Evolutionary conservation across 331 rosid species (phyloP), one percentile per base, ranked within the genome.

Genomic region (Ulmus americana): DNA sequence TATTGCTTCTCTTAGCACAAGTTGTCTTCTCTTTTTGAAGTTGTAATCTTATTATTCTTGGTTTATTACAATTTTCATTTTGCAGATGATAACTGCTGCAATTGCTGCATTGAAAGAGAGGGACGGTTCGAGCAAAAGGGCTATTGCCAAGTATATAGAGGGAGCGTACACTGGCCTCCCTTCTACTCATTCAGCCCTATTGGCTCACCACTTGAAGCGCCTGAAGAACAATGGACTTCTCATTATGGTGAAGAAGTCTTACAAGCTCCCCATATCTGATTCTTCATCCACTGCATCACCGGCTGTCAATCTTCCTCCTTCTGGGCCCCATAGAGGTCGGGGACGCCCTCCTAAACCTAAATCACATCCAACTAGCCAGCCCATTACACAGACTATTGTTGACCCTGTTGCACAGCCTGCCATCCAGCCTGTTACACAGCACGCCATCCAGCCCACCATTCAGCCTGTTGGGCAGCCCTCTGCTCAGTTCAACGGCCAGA

Each of bases 121-220:
- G 4, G 52, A 85, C 8, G 97, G 97, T 45, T 90, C 97, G 4
- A 90, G 95, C 83, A 85, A 76, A 75, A 83, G 80, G 8, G 95
- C 97, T 1, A 90, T 90, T 50, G 79, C 74, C 0, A 90, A 87
- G 76, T 90, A 85, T 79, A 85, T 90, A 67, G 95, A 90, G 76
- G 80, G 77, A 55, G 74, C 56, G 11, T 85, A 85, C 79, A 39
- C 57, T 41, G 83, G 74, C 10, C 90, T 90, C 1, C 94, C 94
- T 4, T 48, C 86, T 0, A 77, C 75, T 68, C 92, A 83, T 82
- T 14, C 81, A 0, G 7, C 78, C 58, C 49, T 90, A 80, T 77
- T 90, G 81, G 83, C 88, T 78, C 85, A 87, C 59, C 84, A 87
- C 55, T 84, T 90, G 53, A 86, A 79, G 79, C 88, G 84, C 1